These are phyloP conservation scores for Colletotrichum eleusines DNA, from an alignment of 2,329 filamentous ascomycete genomes.

Conservation along the genomic window DNA sequence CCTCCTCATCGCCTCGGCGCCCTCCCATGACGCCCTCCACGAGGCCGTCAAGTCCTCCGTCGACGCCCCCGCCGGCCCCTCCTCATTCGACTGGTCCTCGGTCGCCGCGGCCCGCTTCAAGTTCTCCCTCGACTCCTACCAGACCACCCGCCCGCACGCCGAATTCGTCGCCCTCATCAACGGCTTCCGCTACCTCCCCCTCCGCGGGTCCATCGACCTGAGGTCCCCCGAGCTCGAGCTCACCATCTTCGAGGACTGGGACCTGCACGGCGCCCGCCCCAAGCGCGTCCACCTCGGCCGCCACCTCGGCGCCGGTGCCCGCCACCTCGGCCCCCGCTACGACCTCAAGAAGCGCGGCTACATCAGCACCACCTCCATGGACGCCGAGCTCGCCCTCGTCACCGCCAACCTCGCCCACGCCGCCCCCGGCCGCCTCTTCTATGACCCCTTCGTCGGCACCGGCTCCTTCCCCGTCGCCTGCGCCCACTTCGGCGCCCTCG, in stretches of 20 bases:
- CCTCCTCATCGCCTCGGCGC: conserved; percentile 86
- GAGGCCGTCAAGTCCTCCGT: conserved; percentile 63
- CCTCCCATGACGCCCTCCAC: conserved; percentile 77
- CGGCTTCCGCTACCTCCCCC: conserved; percentile 81
- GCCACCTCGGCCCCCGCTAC: conserved; percentile 78
- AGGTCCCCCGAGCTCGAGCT: conserved; percentile 80
- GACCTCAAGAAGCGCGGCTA: conserved; percentile 94
- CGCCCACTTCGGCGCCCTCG: conserved; percentile 87
- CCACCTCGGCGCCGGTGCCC: conserved; percentile 73
- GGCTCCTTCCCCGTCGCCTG: conserved; percentile 93
- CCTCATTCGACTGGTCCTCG: conserved; percentile 70
- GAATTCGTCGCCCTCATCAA: conserved; percentile 83
- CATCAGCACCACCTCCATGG: conserved; percentile 97
- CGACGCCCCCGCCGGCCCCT: not conserved
- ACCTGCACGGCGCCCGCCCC: conserved; percentile 63
- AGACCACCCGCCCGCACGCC: conserved; percentile 73
- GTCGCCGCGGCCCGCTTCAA: conserved; percentile 81
- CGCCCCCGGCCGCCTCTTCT: conserved; percentile 85
- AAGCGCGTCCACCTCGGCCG: conserved; percentile 76
- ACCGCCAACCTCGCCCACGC: conserved; percentile 93
- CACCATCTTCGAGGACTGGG: conserved; percentile 85
- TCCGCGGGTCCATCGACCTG: conserved; percentile 84
- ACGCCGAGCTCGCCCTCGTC: conserved; percentile 89
- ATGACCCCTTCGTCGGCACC: conserved; percentile 96
- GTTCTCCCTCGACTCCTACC: conserved; percentile 87